Conservation (phyloP, 2,329 filamentous ascomycete species). For the Hypoxylon sp. region DNA sequence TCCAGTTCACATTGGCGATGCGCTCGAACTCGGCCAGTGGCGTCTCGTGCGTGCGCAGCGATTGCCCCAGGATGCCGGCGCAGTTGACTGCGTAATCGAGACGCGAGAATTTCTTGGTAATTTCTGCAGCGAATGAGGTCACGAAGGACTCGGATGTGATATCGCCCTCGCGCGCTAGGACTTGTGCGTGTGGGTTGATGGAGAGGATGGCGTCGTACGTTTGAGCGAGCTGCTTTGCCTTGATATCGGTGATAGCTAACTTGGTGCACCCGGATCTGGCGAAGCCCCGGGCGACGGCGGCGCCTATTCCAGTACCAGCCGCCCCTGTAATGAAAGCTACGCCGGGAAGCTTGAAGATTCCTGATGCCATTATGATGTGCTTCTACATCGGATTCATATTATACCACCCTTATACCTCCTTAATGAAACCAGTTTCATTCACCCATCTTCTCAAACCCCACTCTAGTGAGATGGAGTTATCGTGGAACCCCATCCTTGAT, state of each 20-base stretch:
- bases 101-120: conserved; percentile 56
- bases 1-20: conserved; percentile 68
- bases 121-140: conserved; percentile 53
- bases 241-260: conserved; percentile 68
- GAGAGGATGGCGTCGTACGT: conserved; percentile 53
- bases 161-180: conserved; percentile 59
- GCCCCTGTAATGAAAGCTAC: conserved; percentile 63
- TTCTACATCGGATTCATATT: neutral
- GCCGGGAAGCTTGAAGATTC: conserved; percentile 56
- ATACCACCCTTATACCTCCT: neutral
- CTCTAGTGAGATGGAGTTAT: neutral
- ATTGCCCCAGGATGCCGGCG: conserved; percentile 63
- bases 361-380: conserved; percentile 33
- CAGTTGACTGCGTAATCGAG: conserved; percentile 70
- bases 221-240: conserved; percentile 55
- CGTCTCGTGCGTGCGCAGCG: conserved; percentile 61
- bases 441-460: neutral
- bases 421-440: neutral
- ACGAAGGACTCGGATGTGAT: conserved; percentile 63
- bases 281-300: conserved; percentile 65
- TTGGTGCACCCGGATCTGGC: conserved; percentile 62
- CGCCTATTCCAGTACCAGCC: conserved; percentile 67
- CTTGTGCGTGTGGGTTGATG: conserved; percentile 52
- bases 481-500: neutral
- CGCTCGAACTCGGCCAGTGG: conserved; percentile 63